These are phyloP conservation scores for Aegle marmelos DNA, from an alignment of 345 rosid genomes.

Conservation along the genomic window DNA sequence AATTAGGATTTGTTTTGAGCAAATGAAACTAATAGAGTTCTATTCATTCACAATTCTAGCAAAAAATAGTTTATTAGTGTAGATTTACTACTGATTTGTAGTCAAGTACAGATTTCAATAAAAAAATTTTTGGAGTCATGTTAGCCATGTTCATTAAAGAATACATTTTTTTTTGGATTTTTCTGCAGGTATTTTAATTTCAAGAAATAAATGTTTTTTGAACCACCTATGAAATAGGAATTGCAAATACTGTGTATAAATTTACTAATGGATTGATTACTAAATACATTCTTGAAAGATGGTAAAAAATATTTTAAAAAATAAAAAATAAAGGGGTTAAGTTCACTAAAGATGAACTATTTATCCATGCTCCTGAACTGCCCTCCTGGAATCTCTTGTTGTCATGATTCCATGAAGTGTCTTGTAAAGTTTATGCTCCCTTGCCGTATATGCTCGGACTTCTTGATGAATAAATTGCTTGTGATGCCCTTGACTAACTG, in stretches of 20 bases:
- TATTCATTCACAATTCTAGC: background rate
- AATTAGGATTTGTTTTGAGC: background rate
- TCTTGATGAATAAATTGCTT: background rate
- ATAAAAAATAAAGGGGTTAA: background rate
- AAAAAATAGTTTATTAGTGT: background rate
- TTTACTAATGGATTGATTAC: background rate
- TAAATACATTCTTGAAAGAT: background rate
- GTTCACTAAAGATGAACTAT: background rate
- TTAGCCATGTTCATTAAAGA: background rate
- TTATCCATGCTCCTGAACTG: background rate
- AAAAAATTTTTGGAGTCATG: background rate
- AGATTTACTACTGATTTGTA: background rate
- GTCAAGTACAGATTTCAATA: background rate
- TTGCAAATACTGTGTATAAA: background rate
- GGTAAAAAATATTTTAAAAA: background rate
- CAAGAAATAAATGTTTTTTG: background rate
- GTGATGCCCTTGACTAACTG: background rate
- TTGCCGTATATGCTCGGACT: background rate
- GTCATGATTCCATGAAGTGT: background rate
- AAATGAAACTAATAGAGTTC: background rate
- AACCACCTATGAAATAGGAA: background rate
- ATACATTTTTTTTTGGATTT: background rate
- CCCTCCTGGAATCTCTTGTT: background rate
- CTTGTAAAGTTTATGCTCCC: background rate
- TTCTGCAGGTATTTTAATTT: background rate